Conservation (phyloP, 768 basidiomycete species). For the Suillus plorans region DNA sequence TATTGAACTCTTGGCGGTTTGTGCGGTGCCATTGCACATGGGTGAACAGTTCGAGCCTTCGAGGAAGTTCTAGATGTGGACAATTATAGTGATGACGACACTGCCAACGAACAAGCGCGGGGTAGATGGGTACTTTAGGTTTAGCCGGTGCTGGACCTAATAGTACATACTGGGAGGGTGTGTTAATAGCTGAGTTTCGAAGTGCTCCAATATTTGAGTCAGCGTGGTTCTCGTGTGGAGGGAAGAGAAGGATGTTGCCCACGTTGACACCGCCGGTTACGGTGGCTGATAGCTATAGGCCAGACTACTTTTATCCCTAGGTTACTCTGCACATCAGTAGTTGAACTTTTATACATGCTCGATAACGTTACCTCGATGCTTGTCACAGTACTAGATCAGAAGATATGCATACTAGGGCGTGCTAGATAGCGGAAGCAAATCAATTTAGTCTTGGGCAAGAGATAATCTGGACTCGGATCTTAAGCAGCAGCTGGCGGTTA, state of each 20-base stretch:
- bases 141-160: neutral
- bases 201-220: neutral
- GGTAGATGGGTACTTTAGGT: neutral
- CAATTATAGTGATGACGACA: too few relatives aligned
- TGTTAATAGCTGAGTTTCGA: neutral
- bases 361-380: too few relatives aligned
- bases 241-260: neutral
- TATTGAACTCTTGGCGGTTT: neutral
- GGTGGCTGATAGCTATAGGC: neutral
- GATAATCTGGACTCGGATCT: neutral
- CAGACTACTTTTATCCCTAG: neutral
- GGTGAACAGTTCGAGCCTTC: neutral
- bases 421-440: too few relatives aligned
- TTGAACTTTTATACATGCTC: too few relatives aligned
- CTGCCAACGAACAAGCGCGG: too few relatives aligned
- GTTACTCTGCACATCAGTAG: too few relatives aligned
- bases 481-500: neutral
- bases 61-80: neutral
- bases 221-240: neutral
- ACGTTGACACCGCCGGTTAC: neutral
- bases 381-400: too few relatives aligned
- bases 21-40: neutral
- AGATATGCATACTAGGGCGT: too few relatives aligned
- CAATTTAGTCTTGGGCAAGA: too few relatives aligned
- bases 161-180: neutral